These are phyloP conservation scores for Backusella macrospora DNA, from an alignment of 192 early-diverging fungal genomes.

Conservation along the genomic window DNA sequence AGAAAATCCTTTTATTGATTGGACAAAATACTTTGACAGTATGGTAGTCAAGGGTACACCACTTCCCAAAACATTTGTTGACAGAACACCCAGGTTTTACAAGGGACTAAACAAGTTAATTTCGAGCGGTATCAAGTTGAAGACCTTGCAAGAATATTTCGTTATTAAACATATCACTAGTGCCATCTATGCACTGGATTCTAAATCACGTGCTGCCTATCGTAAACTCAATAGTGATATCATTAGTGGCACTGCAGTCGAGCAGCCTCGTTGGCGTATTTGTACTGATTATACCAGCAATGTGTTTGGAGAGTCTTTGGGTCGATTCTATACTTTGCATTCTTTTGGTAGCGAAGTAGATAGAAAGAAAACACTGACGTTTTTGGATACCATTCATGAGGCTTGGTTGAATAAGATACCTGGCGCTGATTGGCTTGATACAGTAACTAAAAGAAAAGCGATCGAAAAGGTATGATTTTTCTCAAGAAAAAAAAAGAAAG, in stretches of 20 bases:
- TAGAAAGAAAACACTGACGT: slow-evolving; percentile 39
- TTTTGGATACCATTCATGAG: slow-evolving; percentile 45
- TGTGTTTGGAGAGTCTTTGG: slow-evolving; percentile 27
- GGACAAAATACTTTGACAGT: slow-evolving; percentile 38
- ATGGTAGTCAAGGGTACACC: slow-evolving; percentile 16
- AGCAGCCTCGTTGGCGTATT: slow-evolving; percentile 45
- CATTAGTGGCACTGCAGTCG: slow-evolving; percentile 20
- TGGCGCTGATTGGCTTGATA: slow-evolving; percentile 49
- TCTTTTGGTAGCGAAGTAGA: slow-evolving; percentile 50
- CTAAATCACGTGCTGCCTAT: not conserved
- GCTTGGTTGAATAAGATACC: slow-evolving; percentile 42
- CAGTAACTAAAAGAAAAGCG: slow-evolving; percentile 40
- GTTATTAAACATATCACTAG: slow-evolving; percentile 19
- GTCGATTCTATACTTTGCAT: slow-evolving; percentile 47
- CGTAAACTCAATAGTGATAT: slow-evolving; percentile 10
- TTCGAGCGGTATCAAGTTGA: not conserved
- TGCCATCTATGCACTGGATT: slow-evolving; percentile 15
- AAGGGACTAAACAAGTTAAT: slow-evolving; percentile 43
- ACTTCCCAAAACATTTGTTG: slow-evolving; percentile 46
- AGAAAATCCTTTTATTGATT: slow-evolving; percentile 44
- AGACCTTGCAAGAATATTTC: slow-evolving; percentile 44
- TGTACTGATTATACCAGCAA: slow-evolving; percentile 27
- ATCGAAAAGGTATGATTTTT: no score
- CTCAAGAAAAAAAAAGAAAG: no score
- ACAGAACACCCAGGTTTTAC: slow-evolving; percentile 51